A percentile compares a stretch with the other conserved stretches of the same genome.
phyloP scores from a whole-genome alignment of 352 stramenopile genomes.

The Globisporangium orthogonon region DNA sequence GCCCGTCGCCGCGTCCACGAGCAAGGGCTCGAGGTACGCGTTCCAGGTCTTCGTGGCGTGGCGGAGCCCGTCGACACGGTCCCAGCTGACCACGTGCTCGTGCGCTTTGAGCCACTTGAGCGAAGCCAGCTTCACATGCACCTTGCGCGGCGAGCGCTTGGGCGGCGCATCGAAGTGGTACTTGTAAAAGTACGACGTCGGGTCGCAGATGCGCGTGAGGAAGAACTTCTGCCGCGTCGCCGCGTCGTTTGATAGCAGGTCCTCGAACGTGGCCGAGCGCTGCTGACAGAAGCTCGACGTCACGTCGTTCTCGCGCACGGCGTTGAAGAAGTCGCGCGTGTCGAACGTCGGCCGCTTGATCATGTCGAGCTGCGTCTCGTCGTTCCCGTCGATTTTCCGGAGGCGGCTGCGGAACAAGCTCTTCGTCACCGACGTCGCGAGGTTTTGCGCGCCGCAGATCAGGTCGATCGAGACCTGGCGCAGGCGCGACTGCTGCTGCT shows the following conservation, averaged over 20 bases:
- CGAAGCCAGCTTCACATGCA: slow-evolving; percentile 45
- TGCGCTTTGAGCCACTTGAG: slow-evolving; percentile 78
- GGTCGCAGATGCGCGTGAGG: slow-evolving; percentile 73
- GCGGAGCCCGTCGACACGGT: slow-evolving; percentile 74
- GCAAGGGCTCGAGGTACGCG: slow-evolving; percentile 78
- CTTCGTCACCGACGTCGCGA: slow-evolving; percentile 65
- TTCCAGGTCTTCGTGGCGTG: slow-evolving; percentile 71
- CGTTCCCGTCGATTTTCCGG: slow-evolving; percentile 45
- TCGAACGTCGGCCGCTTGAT: slow-evolving; percentile 59
- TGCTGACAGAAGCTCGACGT: slow-evolving; percentile 78
- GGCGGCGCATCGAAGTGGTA: slow-evolving; percentile 74
- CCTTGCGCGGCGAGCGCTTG: slow-evolving; percentile 60
- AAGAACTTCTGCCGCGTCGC: slow-evolving; percentile 73
- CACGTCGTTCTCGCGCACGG: slow-evolving; percentile 74
- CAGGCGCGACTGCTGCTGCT: slow-evolving; percentile 23
- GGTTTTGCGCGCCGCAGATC: slow-evolving; percentile 66
- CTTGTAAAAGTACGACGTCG: slow-evolving; percentile 90
- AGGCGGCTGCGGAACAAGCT: slow-evolving; percentile 67
- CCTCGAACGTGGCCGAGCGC: slow-evolving; percentile 69
- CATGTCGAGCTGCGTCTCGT: slow-evolving; percentile 60
- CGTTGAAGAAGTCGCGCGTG: slow-evolving; percentile 70
- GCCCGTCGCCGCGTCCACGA: slow-evolving; percentile 64
- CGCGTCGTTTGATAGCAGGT: slow-evolving; percentile 62
- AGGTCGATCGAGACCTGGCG: slow-evolving; percentile 71
- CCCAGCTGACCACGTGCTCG: slow-evolving; percentile 82